These are phyloP conservation scores for Lodderomyces elongisporus DNA, from an alignment of 1,139 yeast species.

Conservation along the genomic window DNA sequence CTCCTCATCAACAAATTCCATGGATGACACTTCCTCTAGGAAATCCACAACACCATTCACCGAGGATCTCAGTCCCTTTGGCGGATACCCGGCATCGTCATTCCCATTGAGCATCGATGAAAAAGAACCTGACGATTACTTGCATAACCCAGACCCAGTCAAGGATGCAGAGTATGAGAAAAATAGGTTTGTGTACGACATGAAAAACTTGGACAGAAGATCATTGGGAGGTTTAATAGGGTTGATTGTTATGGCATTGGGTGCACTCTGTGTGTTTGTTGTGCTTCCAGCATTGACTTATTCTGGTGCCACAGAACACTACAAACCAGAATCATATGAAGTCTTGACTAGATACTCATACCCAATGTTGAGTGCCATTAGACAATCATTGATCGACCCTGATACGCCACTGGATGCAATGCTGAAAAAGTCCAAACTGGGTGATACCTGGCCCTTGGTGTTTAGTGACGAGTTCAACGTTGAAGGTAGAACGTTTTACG, in stretches of 20 bases:
- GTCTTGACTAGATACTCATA: slow-evolving; percentile 54
- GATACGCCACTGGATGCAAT: slow-evolving; percentile 65
- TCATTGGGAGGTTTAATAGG: slow-evolving; percentile 61
- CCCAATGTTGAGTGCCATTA: slow-evolving; percentile 55
- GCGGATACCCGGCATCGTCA: slow-evolving; percentile 88
- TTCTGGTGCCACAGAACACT: slow-evolving; percentile 51
- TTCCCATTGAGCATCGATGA: slow-evolving; percentile 87
- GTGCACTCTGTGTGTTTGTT: slow-evolving; percentile 60
- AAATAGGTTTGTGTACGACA: slow-evolving; percentile 53
- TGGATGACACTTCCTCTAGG: slow-evolving; percentile 19
- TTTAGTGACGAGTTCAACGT: slow-evolving; percentile 82
- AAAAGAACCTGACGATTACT: slow-evolving; percentile 85
- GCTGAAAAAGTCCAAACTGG: slow-evolving; percentile 43
- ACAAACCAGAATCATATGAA: slow-evolving; percentile 33
- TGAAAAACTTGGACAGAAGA: slow-evolving; percentile 55
- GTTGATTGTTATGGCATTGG: slow-evolving; percentile 47
- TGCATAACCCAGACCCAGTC: slow-evolving; percentile 92
- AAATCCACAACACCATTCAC: slow-evolving; percentile 8
- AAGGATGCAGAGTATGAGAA: slow-evolving; percentile 78
- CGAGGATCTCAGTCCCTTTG: slow-evolving; percentile 69
- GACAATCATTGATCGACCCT: slow-evolving; percentile 63
- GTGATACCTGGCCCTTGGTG: slow-evolving; percentile 62
- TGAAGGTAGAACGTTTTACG: slow-evolving; percentile 78
- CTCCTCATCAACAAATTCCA: slow-evolving; percentile 15
- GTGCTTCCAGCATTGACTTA: slow-evolving; percentile 72